Evolutionary conservation across 2,329 filamentous ascomycete species (phyloP).

Genomic region (Calonectria naviculata): DNA sequence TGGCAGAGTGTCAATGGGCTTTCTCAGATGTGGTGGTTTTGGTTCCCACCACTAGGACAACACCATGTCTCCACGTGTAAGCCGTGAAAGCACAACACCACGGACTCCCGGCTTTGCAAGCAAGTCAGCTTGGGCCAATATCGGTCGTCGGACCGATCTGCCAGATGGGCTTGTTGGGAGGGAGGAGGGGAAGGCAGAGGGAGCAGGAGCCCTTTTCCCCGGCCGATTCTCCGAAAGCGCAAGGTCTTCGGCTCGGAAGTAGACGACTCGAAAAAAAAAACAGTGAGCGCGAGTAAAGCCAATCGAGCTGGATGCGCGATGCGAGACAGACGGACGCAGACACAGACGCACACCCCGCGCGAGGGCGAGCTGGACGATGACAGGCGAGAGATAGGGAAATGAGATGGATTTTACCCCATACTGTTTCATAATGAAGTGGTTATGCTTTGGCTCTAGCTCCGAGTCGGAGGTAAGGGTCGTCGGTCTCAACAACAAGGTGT

Average conservation of each 20-base stretch:
- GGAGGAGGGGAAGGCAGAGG: not conserved
- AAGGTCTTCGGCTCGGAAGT: not conserved
- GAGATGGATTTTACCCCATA: constrained; percentile 40
- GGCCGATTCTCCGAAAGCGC: constrained; percentile 8
- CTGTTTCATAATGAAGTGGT: constrained; percentile 43
- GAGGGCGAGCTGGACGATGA: constrained; percentile 31
- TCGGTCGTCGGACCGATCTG: not conserved
- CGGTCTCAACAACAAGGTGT: not conserved
- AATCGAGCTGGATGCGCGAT: not conserved
- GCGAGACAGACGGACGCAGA: constrained; percentile 4
- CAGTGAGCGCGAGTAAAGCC: not conserved
- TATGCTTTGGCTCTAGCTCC: constrained; percentile 16
- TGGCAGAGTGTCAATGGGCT: not conserved
- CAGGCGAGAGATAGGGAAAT: constrained; percentile 40
- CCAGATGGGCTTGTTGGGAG: not conserved
- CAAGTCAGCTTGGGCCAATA: not conserved
- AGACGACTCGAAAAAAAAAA: not conserved
- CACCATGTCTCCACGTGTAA: constrained; percentile 19
- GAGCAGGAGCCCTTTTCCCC: not conserved
- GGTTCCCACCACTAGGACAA: constrained; percentile 18
- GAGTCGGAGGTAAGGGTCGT: constrained; percentile 12
- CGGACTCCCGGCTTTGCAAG: not conserved
- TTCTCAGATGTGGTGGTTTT: not conserved
- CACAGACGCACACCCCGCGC: constrained; percentile 7
- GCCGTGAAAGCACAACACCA: not conserved